These are phyloP conservation scores for Hymenoscyphus scutula DNA, from an alignment of 2,329 filamentous ascomycete species.

Conservation along the genomic window DNA sequence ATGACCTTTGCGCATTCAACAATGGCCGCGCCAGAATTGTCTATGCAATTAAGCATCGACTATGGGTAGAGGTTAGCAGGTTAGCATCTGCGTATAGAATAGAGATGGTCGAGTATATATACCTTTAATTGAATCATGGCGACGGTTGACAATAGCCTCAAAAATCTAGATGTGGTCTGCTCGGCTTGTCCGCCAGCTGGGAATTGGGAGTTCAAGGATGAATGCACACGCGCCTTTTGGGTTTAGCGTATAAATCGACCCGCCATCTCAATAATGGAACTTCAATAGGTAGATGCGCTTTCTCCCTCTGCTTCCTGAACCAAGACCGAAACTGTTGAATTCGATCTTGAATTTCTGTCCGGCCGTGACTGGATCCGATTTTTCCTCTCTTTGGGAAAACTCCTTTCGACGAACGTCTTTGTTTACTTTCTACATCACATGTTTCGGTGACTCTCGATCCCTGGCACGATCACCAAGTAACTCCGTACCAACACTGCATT, in stretches of 20 bases:
- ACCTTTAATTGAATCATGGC: slow-evolving; percentile 94
- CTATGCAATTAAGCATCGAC: slow-evolving; percentile 99
- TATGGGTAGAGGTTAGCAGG: slow-evolving; percentile 39
- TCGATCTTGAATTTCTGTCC: slow-evolving; percentile 14
- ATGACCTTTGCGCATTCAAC: slow-evolving; percentile 95
- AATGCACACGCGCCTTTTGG: not conserved
- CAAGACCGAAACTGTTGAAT: not conserved
- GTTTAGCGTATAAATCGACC: not conserved
- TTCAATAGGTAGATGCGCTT: slow-evolving; percentile 2
- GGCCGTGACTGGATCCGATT: slow-evolving; percentile 24
- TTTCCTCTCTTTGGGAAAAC: slow-evolving; percentile 3
- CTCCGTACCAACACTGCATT: not conserved
- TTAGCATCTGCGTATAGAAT: slow-evolving; percentile 1
- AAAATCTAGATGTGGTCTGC: slow-evolving; percentile 11
- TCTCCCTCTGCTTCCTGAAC: not conserved
- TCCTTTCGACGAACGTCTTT: not conserved
- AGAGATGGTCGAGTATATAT: slow-evolving; percentile 6
- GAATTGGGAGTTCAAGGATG: not conserved
- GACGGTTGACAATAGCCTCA: slow-evolving; percentile 35
- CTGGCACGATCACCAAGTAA: slow-evolving; percentile 13
- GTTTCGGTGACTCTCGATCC: slow-evolving; percentile 9
- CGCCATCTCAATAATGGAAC: slow-evolving; percentile 13
- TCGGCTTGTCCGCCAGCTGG: not conserved
- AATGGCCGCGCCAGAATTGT: slow-evolving; percentile 93
- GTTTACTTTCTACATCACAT: slow-evolving; percentile 3